Base-by-base conservation (phyloP, 192 early-diverging fungal genomes). In the Gorgonomyces haynaldii region DNA sequence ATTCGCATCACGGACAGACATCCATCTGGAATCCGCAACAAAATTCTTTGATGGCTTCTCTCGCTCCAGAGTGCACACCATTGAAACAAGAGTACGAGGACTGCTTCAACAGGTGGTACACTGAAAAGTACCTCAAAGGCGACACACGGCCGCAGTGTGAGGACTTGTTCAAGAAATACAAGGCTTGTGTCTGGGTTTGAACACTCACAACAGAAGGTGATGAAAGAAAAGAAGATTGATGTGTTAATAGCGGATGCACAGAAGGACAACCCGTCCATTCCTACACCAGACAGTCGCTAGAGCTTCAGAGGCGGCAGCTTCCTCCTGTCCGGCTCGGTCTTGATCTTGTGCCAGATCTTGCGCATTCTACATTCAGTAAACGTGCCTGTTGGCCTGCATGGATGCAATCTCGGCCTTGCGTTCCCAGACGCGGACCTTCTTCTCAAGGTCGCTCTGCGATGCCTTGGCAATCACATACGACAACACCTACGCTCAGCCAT, bases 81-180 rank as follows among this genome's bases (percentile, higher is more conserved):
- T 66, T 88, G 25, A 90, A 88, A 70, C 74, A 83, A 54, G 68
- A 86, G 52, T 96, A 92, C 52, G 89, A 96, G 31, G 64, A 57
- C 21, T 96, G 92, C 57, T 96, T 96, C 56, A 91, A 90, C 57
- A 81, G 82, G 48, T 96, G 92, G 92, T 96, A 96, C 60, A 81
- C 88, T 31, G 87, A 91, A 59, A 85, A 87, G 64, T 91, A 90
- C 51, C 62, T 96, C n/a, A 84, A 88, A 45, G 90, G 92, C 24
- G 79, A 86, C 34, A 72, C 70, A 10, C 67, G 72, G 1, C 74
- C 77, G 17, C 81, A 83, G 61, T 96, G 92, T 65, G 79, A 85
- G 35, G 81, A 82, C 42, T 52, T 89, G 9, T 91, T 96, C 57
- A 71, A 83, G 56, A 62, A 72, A 47, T 96, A 96, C 57, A 74